phyloP scores from a whole-genome alignment of 306 rosid genomes.

The Hippophae tibetana region DNA sequence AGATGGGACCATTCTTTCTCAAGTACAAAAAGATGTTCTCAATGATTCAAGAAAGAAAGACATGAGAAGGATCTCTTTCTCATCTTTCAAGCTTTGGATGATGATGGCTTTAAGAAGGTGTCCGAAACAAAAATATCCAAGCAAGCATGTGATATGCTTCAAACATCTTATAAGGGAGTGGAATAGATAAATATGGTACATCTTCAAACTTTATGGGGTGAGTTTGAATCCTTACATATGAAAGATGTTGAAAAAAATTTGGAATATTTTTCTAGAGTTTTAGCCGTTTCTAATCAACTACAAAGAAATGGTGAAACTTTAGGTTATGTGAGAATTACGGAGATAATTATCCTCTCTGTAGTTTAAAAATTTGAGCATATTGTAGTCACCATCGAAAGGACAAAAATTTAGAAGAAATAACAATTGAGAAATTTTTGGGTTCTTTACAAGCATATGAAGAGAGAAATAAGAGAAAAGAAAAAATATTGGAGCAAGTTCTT shows the following conservation, averaged over 20 bases:
- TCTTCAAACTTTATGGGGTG: neutral
- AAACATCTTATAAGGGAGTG: neutral
- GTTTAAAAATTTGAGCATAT: too few relatives aligned
- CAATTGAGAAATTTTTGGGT: constrained; percentile 1
- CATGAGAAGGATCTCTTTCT: too few relatives aligned
- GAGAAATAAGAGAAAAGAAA: neutral
- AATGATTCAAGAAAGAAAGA: too few relatives aligned
- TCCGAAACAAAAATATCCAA: neutral
- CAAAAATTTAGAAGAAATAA: neutral
- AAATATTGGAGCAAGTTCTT: neutral
- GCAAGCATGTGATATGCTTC: neutral
- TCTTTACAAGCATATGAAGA: constrained; percentile 9
- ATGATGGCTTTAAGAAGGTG: neutral
- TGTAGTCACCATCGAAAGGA: neutral
- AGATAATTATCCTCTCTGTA: neutral
- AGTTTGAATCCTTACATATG: constrained; percentile 5
- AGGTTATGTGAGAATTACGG: neutral
- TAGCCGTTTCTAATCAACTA: neutral
- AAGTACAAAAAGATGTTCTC: too few relatives aligned
- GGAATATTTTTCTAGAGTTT: neutral
- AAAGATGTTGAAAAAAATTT: neutral
- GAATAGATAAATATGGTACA: neutral
- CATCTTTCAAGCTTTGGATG: too few relatives aligned
- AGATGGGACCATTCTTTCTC: too few relatives aligned
- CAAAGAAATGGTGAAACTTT: neutral